These are phyloP conservation scores for Myxozyma monticola DNA, from an alignment of 805 yeast genomes.

Conservation along the genomic window DNA sequence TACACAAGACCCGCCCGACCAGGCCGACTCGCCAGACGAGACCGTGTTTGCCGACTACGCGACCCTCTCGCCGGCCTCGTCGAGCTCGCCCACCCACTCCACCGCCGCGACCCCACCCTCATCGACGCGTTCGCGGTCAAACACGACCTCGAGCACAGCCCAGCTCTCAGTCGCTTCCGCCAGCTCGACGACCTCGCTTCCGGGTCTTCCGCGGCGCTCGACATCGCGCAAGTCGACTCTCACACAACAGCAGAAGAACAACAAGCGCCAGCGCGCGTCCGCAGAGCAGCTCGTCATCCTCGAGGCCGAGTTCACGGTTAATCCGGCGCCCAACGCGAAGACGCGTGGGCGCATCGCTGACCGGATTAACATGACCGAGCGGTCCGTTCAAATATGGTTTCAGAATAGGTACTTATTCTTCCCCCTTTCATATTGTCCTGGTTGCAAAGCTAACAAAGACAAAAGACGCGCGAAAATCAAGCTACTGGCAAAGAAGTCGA, in stretches of 20 bases:
- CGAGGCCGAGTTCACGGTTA: constrained; percentile 64
- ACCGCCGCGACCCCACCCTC: background rate
- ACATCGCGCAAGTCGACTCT: constrained; percentile 25
- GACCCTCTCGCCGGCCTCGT: constrained; percentile 23
- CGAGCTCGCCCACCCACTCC: background rate
- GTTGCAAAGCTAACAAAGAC: background rate
- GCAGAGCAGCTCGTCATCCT: constrained; percentile 74
- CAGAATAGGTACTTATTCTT: constrained; percentile 52
- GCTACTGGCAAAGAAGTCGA: constrained; percentile 25
- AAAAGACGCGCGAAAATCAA: constrained; percentile 29
- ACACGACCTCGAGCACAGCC: background rate
- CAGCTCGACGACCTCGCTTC: background rate
- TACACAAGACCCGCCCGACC: background rate
- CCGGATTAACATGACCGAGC: constrained; percentile 77
- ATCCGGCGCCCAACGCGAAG: constrained; percentile 60
- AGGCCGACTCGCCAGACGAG: too few relatives aligned
- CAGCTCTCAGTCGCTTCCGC: background rate
- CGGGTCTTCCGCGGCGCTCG: constrained; percentile 6
- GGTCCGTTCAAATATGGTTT: constrained; percentile 91
- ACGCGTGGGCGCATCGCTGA: constrained; percentile 55
- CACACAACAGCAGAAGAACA: constrained; percentile 41
- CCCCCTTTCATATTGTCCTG: too few relatives aligned
- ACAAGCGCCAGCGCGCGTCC: constrained; percentile 68
- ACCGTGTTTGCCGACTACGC: constrained; percentile 17
- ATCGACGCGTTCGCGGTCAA: background rate